phyloP scores from a whole-genome alignment of 768 basidiomycete species.

The Cantharellus anzutake region DNA sequence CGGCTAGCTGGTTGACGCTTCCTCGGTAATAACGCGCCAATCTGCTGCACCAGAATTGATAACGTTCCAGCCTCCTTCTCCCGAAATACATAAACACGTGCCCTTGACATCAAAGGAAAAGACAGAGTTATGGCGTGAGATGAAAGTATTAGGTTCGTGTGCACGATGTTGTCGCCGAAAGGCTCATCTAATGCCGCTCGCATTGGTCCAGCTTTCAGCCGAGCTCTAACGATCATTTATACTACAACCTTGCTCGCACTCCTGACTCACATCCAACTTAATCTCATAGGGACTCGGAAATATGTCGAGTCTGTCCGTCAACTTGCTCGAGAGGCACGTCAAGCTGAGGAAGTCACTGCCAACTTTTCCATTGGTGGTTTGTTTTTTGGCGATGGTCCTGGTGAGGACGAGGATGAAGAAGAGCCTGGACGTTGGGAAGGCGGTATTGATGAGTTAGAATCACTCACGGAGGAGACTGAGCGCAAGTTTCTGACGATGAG shows the following conservation, averaged over 20 bases:
- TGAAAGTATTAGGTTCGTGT: conserved; percentile 63
- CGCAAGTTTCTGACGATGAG: conserved; percentile 65
- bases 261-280: conserved; percentile 75
- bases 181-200: background rate
- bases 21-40: too few species aligned
- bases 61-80: too few species aligned
- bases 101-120: conserved; percentile 30
- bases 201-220: conserved; percentile 47
- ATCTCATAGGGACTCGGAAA: conserved; percentile 60
- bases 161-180: background rate
- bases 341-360: background rate
- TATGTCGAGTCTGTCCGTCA: conserved; percentile 54
- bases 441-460: conserved; percentile 2
- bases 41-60: too few species aligned
- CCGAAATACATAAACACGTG: too few species aligned
- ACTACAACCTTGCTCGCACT: conserved; percentile 69
- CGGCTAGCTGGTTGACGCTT: too few species aligned
- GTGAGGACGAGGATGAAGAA: conserved; percentile 15
- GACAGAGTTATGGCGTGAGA: conserved; percentile 77
- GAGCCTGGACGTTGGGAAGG: conserved; percentile 20
- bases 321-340: conserved; percentile 23
- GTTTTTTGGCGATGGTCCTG: conserved; percentile 11
- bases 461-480: conserved; percentile 42
- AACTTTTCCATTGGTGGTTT: background rate
- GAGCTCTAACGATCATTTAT: conserved; percentile 74